Percentiles rank a stretch among this genome's conserved stretches.
Conservation (phyloP, 495 filamentous ascomycete species). For the Evernia prunastri region DNA sequence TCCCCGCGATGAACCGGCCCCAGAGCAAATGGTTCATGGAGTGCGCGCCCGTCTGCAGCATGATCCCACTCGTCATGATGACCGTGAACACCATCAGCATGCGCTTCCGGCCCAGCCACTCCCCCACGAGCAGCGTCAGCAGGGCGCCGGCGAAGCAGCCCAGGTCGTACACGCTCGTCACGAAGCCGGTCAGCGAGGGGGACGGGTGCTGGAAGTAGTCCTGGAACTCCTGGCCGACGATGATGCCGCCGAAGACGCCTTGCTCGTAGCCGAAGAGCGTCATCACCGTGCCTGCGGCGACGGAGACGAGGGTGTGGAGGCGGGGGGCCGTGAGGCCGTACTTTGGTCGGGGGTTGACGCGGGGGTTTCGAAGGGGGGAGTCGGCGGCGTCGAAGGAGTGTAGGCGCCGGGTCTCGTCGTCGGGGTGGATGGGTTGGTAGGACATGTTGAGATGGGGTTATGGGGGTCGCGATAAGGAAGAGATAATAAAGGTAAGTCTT, state of each 20-base stretch:
- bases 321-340: slow-evolving; percentile 12
- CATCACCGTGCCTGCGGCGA: slow-evolving; percentile 25
- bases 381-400: background rate
- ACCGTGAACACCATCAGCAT: slow-evolving; percentile 23
- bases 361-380: background rate
- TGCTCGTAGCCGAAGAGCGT: slow-evolving; percentile 33
- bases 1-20: slow-evolving; percentile 22
- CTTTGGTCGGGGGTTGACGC: background rate
- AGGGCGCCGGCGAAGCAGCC: slow-evolving; percentile 23
- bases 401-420: background rate
- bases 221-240: slow-evolving; percentile 22
- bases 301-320: slow-evolving; percentile 18
- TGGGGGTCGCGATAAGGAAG: background rate
- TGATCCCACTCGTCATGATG: slow-evolving; percentile 22
- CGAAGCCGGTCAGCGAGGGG: slow-evolving; percentile 18
- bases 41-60: slow-evolving; percentile 23
- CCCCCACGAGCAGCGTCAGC: slow-evolving; percentile 21
- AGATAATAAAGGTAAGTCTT: background rate
- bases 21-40: slow-evolving; percentile 21
- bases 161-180: slow-evolving; percentile 24
- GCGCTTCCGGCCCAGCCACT: slow-evolving; percentile 22
- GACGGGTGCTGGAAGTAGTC: slow-evolving; percentile 22
- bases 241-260: slow-evolving; percentile 31
- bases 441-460: slow-evolving; percentile 15
- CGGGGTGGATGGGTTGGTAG: slow-evolving; percentile 4